phyloP scores from a whole-genome alignment of 2,329 filamentous ascomycete genomes.

The Lizonia empirigonia region DNA sequence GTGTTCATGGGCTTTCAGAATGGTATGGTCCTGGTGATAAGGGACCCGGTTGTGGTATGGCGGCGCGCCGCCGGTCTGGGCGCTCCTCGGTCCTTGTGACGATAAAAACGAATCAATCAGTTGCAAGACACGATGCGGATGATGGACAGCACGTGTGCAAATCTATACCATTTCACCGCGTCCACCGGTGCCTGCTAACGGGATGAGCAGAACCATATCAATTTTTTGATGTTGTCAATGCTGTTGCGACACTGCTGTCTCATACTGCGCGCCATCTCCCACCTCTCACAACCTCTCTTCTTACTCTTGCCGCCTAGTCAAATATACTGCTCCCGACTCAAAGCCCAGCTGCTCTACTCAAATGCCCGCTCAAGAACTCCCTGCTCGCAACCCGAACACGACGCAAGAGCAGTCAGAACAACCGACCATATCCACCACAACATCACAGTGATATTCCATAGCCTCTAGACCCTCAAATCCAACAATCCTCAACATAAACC shows the following conservation, averaged over 20 bases:
- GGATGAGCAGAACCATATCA: background rate
- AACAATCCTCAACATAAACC: too few species aligned
- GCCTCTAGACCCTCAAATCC: too few species aligned
- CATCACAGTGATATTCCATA: too few species aligned
- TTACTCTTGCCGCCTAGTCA: too few species aligned
- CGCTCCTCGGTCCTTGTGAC: slow-evolving; percentile 43
- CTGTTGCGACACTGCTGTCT: background rate
- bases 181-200: slow-evolving; percentile 20
- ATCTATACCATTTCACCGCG: slow-evolving; percentile 19
- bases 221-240: background rate
- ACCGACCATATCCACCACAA: too few species aligned
- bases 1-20: slow-evolving; percentile 45
- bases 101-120: slow-evolving; percentile 50
- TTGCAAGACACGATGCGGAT: slow-evolving; percentile 40
- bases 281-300: too few species aligned
- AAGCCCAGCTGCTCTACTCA: too few species aligned
- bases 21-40: slow-evolving; percentile 41
- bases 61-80: slow-evolving; percentile 27
- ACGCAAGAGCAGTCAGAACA: too few species aligned
- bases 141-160: slow-evolving; percentile 21
- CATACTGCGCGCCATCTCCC: too few species aligned
- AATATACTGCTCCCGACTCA: too few species aligned
- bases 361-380: too few species aligned
- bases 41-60: slow-evolving; percentile 29
- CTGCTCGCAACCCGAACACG: too few species aligned